These are phyloP conservation scores for Ophiocordyceps unilateralis DNA, from an alignment of 2,329 filamentous ascomycete species.

Conservation along the genomic window DNA sequence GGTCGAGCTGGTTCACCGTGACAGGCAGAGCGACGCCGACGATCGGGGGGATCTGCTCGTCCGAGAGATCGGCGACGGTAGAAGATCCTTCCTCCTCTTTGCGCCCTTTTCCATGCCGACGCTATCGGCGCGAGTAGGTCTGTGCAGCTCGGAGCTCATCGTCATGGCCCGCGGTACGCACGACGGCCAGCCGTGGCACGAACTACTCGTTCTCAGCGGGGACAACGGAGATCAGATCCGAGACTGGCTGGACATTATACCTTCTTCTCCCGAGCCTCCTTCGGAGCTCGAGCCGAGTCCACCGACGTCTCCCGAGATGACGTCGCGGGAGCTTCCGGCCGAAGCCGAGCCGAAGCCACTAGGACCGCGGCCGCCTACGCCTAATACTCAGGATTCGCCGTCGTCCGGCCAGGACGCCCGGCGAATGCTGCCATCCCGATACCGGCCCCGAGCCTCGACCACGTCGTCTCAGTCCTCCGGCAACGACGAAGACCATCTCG, in stretches of 20 bases:
- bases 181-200: conserved; percentile 58
- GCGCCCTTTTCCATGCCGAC: conserved; percentile 61
- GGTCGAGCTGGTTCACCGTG: conserved; percentile 72
- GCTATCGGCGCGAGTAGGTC: conserved; percentile 66
- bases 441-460: conserved; percentile 8
- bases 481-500: background rate
- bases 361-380: conserved; percentile 7
- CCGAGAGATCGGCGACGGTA: conserved; percentile 65
- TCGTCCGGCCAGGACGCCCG: conserved; percentile 8
- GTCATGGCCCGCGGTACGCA: conserved; percentile 68
- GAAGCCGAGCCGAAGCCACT: conserved; percentile 11
- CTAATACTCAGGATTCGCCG: conserved; percentile 4
- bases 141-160: conserved; percentile 53
- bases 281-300: conserved; percentile 16
- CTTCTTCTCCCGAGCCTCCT: conserved; percentile 31
- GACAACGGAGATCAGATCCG: conserved; percentile 60
- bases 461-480: background rate
- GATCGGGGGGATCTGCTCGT: conserved; percentile 75
- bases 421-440: conserved; percentile 8
- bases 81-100: conserved; percentile 69
- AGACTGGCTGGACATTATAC: conserved; percentile 79
- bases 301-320: conserved; percentile 4
- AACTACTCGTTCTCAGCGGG: conserved; percentile 61
- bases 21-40: conserved; percentile 50
- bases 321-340: conserved; percentile 13